Conservation (phyloP, 768 basidiomycete genomes). For the Favolaschia claudopus region DNA sequence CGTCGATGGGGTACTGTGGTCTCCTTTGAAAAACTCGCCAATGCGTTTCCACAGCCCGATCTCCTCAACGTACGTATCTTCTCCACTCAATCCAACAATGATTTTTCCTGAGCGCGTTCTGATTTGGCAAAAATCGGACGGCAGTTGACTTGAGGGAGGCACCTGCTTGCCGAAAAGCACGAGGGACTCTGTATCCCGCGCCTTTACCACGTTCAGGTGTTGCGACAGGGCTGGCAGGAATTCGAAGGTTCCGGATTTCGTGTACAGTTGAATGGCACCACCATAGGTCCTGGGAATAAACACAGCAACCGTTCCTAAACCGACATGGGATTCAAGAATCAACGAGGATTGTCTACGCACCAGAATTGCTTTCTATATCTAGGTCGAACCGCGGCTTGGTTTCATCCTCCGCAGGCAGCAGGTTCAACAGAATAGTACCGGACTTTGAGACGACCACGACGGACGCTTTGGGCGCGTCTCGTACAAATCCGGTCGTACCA, state of each 20-base stretch:
- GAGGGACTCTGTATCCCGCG: constrained; percentile 43
- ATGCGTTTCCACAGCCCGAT: constrained; percentile 52
- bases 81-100: constrained; percentile 51
- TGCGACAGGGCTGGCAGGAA: constrained; percentile 39
- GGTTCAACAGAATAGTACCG: constrained; percentile 48
- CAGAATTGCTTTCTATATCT: constrained; percentile 38
- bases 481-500: constrained; percentile 45
- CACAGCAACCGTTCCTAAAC: constrained; percentile 44
- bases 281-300: constrained; percentile 40
- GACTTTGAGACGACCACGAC: constrained; percentile 45
- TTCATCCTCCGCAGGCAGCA: constrained; percentile 44
- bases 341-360: constrained; percentile 27
- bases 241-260: constrained; percentile 31
- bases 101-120: constrained; percentile 46
- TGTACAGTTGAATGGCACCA: constrained; percentile 39
- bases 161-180: constrained; percentile 43
- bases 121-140: constrained; percentile 49
- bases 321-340: constrained; percentile 2
- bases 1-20: constrained; percentile 5
- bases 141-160: constrained; percentile 21
- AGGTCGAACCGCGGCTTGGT: constrained; percentile 47
- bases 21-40: constrained; percentile 30
- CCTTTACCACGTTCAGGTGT: constrained; percentile 36
- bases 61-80: constrained; percentile 42
- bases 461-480: constrained; percentile 39